Base-by-base conservation (phyloP, 495 filamentous ascomycete species). In the Recurvomyces mirabilis region DNA sequence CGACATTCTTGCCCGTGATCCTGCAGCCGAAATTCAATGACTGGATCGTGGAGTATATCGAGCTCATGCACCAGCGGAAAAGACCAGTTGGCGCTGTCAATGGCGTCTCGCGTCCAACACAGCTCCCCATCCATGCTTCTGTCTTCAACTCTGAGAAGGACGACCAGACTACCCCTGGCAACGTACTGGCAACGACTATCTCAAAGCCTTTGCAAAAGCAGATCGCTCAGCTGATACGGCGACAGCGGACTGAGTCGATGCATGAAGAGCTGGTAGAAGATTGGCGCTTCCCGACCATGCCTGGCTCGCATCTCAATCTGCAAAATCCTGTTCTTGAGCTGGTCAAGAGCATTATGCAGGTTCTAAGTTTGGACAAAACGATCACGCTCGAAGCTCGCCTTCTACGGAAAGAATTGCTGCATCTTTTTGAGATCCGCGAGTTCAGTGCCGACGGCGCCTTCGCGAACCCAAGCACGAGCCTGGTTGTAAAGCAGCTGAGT, bases 1-100 rank as follows among this genome's bases (percentile, higher is more conserved):
- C 72, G 43, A 85, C 83, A 5, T 94, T 94, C 65, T 65, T 99
- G 6, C 91, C 91, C 1, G 50, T 68, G 5, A 74, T 79, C 13
- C 75, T 96, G 53, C 86, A 95, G 55, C 73, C 77, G 15, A 73
- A 81, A 42, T 96, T 99, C 71, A 75, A 87, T 52, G 80, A 95
- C 55, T 93, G 86, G 82, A 72, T 94, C 13, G 75, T 94, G 34
- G 87, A 95, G 60, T 95, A 94, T 65, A 83, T 96, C 52, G 81
- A 94, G 52, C 70, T 94, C 38, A 95, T 99, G 88, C 85, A 95
- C 56, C 62, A 69, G 25, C 68, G 83, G 47, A 95, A 94, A 60
- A 73, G 73, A 6, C 84, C 81, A 6, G 66, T 68, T 15, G 60
- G 48, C 17, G 15, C 55, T 29, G 17, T 45, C 25, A 43, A 60